Conservation (phyloP, 2,329 filamentous ascomycete genomes). For the Ophiocordyceps camponoti-leonardi region DNA sequence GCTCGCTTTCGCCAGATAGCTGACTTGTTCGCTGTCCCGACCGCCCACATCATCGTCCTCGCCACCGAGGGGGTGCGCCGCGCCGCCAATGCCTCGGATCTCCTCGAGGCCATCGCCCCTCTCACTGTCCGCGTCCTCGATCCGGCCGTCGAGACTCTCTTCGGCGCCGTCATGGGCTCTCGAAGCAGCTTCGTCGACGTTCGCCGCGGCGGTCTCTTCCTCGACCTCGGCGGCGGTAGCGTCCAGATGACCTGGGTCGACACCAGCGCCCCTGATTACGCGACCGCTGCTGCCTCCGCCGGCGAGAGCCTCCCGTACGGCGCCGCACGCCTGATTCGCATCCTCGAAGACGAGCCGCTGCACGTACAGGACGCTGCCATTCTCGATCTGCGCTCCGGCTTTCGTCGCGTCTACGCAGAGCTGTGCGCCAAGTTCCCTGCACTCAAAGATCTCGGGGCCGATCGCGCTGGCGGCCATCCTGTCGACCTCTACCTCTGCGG, state of each 20-base stretch:
- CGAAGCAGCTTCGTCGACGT: slow-evolving; percentile 55
- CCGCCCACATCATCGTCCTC: slow-evolving; percentile 51
- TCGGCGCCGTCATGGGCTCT: slow-evolving; percentile 65
- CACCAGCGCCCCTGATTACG: slow-evolving; percentile 27
- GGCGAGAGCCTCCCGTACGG: slow-evolving; percentile 45
- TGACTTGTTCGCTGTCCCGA: slow-evolving; percentile 47
- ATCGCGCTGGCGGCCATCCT: slow-evolving; percentile 19
- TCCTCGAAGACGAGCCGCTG: slow-evolving; percentile 23
- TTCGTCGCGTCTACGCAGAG: slow-evolving; percentile 42
- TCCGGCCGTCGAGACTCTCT: slow-evolving; percentile 65
- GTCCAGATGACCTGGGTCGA: slow-evolving; percentile 49
- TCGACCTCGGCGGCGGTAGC: slow-evolving; percentile 68
- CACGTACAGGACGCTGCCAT: slow-evolving; percentile 27
- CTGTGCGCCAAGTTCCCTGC: slow-evolving; percentile 29
- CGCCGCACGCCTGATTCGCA: slow-evolving; percentile 36
- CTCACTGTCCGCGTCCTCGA: slow-evolving; percentile 56
- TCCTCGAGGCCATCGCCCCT: slow-evolving; percentile 44
- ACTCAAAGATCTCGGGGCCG: slow-evolving; percentile 24
- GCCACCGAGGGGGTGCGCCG: slow-evolving; percentile 82
- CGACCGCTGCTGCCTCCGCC: slow-evolving; percentile 31
- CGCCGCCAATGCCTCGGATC: slow-evolving; percentile 54
- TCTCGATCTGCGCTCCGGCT: slow-evolving; percentile 35
- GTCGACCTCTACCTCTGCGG: slow-evolving; percentile 73
- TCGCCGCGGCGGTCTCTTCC: slow-evolving; percentile 50
- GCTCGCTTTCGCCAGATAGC: slow-evolving; percentile 58